Conservation (phyloP, 169 alveolate genomes). For the Cryptosporidium viatorum region DNA sequence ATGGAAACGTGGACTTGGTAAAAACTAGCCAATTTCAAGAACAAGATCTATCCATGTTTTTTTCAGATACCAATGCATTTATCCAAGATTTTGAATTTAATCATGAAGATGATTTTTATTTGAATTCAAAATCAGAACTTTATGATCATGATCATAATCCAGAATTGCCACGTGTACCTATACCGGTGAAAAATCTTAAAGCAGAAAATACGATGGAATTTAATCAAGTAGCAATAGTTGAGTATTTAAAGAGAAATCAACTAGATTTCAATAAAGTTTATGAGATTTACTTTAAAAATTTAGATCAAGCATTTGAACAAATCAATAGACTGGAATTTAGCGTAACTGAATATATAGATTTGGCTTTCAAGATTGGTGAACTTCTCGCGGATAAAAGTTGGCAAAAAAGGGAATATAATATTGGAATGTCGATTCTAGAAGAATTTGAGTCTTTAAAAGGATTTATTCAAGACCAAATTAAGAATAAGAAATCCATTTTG, state of each 20-base stretch:
- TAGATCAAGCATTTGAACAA: constrained; percentile 9
- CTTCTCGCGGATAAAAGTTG: not conserved
- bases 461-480: not conserved
- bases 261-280: constrained; percentile 19
- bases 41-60: not conserved
- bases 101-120: too few species aligned
- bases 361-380: constrained; percentile 8
- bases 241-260: constrained; percentile 9
- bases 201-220: too few species aligned
- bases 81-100: not conserved
- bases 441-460: constrained; percentile 2
- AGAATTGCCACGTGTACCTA: not conserved
- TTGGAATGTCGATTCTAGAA: not conserved
- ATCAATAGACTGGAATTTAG: not conserved
- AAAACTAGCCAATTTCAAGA: too few species aligned
- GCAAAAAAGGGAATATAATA: not conserved
- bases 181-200: not conserved
- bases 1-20: not conserved
- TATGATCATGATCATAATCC: not conserved
- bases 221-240: not conserved
- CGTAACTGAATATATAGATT: not conserved
- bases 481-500: not conserved
- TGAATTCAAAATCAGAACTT: not conserved
- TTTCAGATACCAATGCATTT: not conserved
- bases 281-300: not conserved